These are phyloP conservation scores for Lactarius pseudohatsudake DNA, from an alignment of 768 basidiomycete species.

Conservation along the genomic window DNA sequence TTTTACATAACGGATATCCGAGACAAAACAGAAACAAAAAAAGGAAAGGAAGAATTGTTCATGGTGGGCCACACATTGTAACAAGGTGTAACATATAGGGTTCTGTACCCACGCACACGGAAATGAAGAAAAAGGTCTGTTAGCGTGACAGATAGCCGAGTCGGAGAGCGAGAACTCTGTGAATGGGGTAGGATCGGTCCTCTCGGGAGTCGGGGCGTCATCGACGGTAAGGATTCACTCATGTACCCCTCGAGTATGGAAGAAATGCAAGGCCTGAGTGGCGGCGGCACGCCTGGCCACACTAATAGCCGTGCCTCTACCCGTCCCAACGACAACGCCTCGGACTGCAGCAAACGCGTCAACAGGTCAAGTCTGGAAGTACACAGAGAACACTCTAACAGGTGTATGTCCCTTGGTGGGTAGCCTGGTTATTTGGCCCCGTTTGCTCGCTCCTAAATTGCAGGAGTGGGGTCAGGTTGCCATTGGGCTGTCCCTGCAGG, in stretches of 20 bases:
- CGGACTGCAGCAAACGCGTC: slow-evolving; percentile 4
- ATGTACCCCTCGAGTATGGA: neutral
- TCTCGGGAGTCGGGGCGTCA: neutral
- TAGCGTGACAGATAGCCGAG: neutral
- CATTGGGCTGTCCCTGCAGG: neutral
- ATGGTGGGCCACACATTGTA: no score
- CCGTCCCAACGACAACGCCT: neutral
- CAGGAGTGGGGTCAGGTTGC: neutral
- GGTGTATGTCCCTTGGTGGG: neutral
- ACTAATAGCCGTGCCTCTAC: neutral
- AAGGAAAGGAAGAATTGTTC: neutral
- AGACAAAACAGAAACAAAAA: neutral
- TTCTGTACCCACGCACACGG: no score
- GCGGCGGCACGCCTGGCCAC: neutral
- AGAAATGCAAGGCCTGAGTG: slow-evolving; percentile 1
- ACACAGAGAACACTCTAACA: slow-evolving; percentile 10
- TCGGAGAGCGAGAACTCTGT: neutral
- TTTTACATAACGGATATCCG: neutral
- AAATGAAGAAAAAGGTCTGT: neutral
- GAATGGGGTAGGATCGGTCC: neutral
- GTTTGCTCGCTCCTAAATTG: neutral
- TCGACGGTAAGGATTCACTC: neutral
- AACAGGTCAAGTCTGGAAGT: neutral
- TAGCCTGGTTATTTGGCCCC: slow-evolving; percentile 5
- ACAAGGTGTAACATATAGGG: no score